A percentile compares a stretch with the other conserved stretches of the same genome.
Evolutionary conservation across 2,329 filamentous ascomycete species (phyloP).

Genomic region (Tolypocladium cylindrosporum): DNA sequence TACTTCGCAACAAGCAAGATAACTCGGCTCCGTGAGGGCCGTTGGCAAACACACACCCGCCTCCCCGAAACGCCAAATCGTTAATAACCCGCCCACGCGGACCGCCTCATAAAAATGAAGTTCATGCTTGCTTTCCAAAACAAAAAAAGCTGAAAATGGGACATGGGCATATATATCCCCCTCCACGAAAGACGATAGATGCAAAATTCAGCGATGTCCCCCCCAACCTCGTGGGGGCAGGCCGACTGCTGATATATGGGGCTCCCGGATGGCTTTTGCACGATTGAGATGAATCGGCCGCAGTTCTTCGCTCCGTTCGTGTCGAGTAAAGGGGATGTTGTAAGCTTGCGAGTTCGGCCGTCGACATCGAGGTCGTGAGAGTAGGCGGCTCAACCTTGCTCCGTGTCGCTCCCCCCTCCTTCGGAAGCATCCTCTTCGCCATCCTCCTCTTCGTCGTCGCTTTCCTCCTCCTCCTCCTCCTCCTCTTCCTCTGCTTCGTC

Average conservation of each 20-base stretch:
- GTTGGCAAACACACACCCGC: too few relatives aligned
- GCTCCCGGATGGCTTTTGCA: too few relatives aligned
- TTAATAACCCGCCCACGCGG: neutral
- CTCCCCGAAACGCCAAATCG: neutral
- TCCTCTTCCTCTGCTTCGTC: slow-evolving; percentile 12
- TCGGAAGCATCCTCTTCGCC: slow-evolving; percentile 10
- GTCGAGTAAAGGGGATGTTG: neutral
- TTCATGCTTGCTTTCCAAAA: neutral
- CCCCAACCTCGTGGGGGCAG: too few relatives aligned
- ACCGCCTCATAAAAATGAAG: neutral
- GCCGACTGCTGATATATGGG: too few relatives aligned
- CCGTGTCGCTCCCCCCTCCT: slow-evolving; percentile 13
- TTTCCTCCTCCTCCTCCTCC: slow-evolving; percentile 13
- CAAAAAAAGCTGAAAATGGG: neutral
- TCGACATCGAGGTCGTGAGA: neutral
- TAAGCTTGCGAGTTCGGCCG: too few relatives aligned
- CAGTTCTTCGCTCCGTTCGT: neutral
- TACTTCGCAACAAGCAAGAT: neutral
- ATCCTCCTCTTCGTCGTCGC: slow-evolving; percentile 1
- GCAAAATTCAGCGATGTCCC: neutral
- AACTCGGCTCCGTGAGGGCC: neutral
- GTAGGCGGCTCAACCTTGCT: neutral
- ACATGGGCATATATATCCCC: neutral
- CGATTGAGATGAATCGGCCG: too few relatives aligned
- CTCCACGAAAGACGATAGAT: neutral